Evolutionary conservation across 2,329 filamentous ascomycete species (phyloP), one percentile per base, ranked within the genome.

Genomic region (Ophiosphaerella herpotricha): DNA sequence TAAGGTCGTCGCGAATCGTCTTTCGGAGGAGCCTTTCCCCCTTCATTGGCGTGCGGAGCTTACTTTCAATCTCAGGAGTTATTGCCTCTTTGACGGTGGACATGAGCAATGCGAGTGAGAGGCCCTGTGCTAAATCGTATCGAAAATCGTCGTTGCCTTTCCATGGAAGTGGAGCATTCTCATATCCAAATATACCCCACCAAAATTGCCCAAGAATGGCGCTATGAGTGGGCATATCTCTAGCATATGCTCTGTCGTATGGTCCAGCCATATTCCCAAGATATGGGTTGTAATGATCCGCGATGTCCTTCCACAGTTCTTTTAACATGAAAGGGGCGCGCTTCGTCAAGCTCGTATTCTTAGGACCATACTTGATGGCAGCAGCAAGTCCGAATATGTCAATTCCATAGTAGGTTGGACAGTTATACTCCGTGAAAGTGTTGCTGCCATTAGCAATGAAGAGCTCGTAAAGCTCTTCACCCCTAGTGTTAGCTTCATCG

Each of bases 101-200:
- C 45, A 49, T 53, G 4, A 78, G 51, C 2, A 78, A 61, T 0
- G 77, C 70, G 0, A 79, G 57, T 0, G 74, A 70, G 4, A 75
- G 61, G 0, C 76, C 75, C 53, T 78, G 74, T 0, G 75, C 59
- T 3, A 74, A 59, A 43, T 78, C 77, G 48, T 70, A 78, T 1
- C 73, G 56, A n/a, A 78, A 60, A 46, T 78, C 76, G 3, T 60
- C 46, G 29, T 78, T 74, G 6, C 70, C 64, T 43, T 72, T 72
- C 31, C 67, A 68, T 2, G 74, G 72, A 23, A 73, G 65, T 0
- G 73, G 73, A 0, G 74, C 73, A 39, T 68, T 70, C 3, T 71
- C 69, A 35, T 74, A 68, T 0, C 76, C 77, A 43, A 70, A 77
- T 8, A 78, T 55, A 4, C 74, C 72, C 76, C 77, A 79, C 63